These are phyloP conservation scores for Corynespora cassiicola DNA, from an alignment of 2,329 filamentous ascomycete genomes.

Conservation along the genomic window DNA sequence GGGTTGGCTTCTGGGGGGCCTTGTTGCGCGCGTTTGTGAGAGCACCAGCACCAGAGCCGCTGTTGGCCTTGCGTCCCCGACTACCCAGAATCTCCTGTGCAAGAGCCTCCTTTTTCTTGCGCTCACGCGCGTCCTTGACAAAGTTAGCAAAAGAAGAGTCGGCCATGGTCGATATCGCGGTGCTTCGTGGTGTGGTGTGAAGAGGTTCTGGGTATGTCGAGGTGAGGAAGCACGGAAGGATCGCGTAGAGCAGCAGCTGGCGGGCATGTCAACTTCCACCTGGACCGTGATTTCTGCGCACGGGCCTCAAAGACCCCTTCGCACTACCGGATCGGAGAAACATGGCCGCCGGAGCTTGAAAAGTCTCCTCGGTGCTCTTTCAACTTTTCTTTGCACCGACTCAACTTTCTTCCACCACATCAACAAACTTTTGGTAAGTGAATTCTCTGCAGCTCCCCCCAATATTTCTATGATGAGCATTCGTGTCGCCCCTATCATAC, in stretches of 20 bases:
- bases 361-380: constrained; percentile 20
- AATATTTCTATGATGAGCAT: constrained; percentile 38
- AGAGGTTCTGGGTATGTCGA: too few relatives aligned
- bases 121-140: constrained; percentile 60
- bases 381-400: too few relatives aligned
- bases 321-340: constrained; percentile 13
- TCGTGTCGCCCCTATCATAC: constrained; percentile 50
- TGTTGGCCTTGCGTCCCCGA: constrained; percentile 61
- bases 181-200: neutral
- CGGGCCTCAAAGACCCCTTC: neutral
- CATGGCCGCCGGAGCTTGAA: constrained; percentile 23
- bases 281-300: neutral
- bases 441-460: too few relatives aligned
- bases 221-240: neutral
- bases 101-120: constrained; percentile 74
- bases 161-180: constrained; percentile 19
- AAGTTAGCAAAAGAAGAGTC: constrained; percentile 38
- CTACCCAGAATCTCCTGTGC: constrained; percentile 75
- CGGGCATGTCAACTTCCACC: too few relatives aligned
- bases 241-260: neutral
- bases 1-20: constrained; percentile 57
- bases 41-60: constrained; percentile 54
- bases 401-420: constrained; percentile 25
- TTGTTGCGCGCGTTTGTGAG: constrained; percentile 52
- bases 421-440: constrained; percentile 37